Evolutionary conservation across 2,329 filamentous ascomycete genomes (phyloP).

Genomic region (Sarocladiaceae sp.): DNA sequence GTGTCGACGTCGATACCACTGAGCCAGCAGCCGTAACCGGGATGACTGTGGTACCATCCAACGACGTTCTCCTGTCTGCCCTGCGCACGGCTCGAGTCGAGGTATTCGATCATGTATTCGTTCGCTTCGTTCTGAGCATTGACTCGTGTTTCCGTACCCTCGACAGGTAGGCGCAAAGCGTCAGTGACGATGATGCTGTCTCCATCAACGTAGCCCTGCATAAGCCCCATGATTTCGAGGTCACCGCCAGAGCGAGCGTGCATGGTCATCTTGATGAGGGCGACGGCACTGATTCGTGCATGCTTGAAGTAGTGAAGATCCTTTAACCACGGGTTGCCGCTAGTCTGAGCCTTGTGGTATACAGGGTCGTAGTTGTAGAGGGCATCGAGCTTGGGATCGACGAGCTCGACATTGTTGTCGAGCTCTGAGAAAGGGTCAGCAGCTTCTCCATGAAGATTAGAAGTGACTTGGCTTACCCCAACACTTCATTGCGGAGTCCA

Average conservation of each 20-base stretch:
- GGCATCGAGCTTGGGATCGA: slow-evolving; percentile 83
- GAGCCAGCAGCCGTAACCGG: slow-evolving; percentile 97
- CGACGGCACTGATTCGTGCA: slow-evolving; percentile 89
- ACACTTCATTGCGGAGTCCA: slow-evolving; percentile 22
- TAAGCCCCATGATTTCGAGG: slow-evolving; percentile 95
- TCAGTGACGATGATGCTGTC: slow-evolving; percentile 91
- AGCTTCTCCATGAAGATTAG: slow-evolving; percentile 10
- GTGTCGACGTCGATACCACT: slow-evolving; percentile 93
- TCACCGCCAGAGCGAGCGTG: slow-evolving; percentile 92
- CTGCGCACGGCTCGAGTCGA: slow-evolving; percentile 70
- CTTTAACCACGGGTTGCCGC: slow-evolving; percentile 67
- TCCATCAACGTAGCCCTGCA: slow-evolving; percentile 89
- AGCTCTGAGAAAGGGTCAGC: slow-evolving; percentile 56
- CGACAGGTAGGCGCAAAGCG: slow-evolving; percentile 87
- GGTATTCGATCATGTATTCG: slow-evolving; percentile 91
- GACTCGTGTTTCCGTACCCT: slow-evolving; percentile 96
- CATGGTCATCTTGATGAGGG: slow-evolving; percentile 98
- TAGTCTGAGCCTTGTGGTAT: slow-evolving; percentile 62
- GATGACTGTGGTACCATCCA: slow-evolving; percentile 97
- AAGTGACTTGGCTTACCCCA: slow-evolving; percentile 19
- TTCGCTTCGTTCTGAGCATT: slow-evolving; percentile 95
- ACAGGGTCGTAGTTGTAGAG: slow-evolving; percentile 78
- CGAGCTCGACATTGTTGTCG: slow-evolving; percentile 77
- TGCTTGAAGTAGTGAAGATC: slow-evolving; percentile 88
- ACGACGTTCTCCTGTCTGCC: slow-evolving; percentile 84